Conservation (phyloP, 2,329 filamentous ascomycete genomes). For the Epichloe glyceriae region DNA sequence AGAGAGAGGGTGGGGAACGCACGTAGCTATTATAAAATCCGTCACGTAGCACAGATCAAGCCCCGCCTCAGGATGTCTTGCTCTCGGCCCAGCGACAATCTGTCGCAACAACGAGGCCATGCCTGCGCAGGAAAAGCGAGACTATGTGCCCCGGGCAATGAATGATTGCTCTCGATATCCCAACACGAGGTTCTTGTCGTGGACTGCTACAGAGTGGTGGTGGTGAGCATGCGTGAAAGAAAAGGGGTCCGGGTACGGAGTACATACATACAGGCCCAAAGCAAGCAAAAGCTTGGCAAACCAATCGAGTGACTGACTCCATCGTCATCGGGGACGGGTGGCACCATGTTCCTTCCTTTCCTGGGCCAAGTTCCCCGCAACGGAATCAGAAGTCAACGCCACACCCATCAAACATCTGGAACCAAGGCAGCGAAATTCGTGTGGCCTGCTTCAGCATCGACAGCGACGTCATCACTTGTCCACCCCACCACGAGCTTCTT, state of each 20-base stretch:
- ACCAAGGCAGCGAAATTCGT: neutral
- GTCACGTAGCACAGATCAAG: conserved; percentile 95
- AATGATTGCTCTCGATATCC: too few species aligned
- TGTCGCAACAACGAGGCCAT: conserved; percentile 75
- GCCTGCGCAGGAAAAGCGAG: neutral
- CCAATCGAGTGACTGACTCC: too few species aligned
- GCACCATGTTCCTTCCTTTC: too few species aligned
- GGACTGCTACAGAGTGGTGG: too few species aligned
- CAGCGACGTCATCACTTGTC: conserved; percentile 3
- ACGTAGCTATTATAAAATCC: conserved; percentile 57
- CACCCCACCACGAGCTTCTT: neutral
- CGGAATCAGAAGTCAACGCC: neutral
- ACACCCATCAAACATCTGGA: neutral
- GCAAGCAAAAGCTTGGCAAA: too few species aligned
- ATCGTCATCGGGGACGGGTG: too few species aligned
- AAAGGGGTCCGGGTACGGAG: too few species aligned
- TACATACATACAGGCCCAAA: too few species aligned
- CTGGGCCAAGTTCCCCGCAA: too few species aligned
- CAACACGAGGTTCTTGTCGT: too few species aligned
- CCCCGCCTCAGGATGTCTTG: conserved; percentile 72
- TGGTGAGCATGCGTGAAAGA: too few species aligned
- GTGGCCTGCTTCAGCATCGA: neutral
- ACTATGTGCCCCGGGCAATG: too few species aligned
- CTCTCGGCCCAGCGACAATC: conserved; percentile 78
- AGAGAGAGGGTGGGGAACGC: conserved; percentile 12